Conservation (phyloP, 1,284 basidiomycete species). For the Cystobasidium pallidum region DNA sequence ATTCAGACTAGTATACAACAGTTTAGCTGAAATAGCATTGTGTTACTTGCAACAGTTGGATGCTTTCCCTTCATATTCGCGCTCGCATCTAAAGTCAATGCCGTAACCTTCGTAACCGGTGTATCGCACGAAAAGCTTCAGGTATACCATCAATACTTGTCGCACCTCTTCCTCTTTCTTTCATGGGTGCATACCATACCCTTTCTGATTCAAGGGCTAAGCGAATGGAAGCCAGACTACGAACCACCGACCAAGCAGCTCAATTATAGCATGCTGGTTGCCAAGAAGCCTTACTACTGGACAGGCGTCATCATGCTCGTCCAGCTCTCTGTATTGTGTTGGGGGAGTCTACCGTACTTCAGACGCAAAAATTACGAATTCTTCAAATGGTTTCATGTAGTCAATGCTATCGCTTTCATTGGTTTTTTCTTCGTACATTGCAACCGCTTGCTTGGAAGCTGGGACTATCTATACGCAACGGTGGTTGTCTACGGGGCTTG, state of each 20-base stretch:
- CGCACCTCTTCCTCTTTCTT: constrained; percentile 54
- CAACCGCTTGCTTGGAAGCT: constrained; percentile 50
- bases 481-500: constrained; percentile 55
- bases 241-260: constrained; percentile 48
- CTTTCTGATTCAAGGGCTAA: constrained; percentile 47
- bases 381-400: constrained; percentile 58
- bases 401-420: constrained; percentile 51
- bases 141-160: constrained; percentile 60
- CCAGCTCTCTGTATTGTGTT: constrained; percentile 56
- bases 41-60: constrained; percentile 44
- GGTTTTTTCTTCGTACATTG: constrained; percentile 58
- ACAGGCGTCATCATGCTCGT: constrained; percentile 56
- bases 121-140: constrained; percentile 61
- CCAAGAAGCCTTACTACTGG: constrained; percentile 45
- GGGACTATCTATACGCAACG: constrained; percentile 59
- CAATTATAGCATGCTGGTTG: constrained; percentile 46
- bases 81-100: constrained; percentile 60
- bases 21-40: constrained; percentile 15
- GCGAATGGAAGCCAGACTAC: constrained; percentile 47
- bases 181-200: constrained; percentile 55
- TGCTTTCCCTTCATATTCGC: constrained; percentile 51
- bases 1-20: too few relatives aligned
- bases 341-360: constrained; percentile 56
- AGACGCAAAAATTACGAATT: constrained; percentile 58
- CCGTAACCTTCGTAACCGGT: constrained; percentile 58